A percentile compares a stretch with the other conserved stretches of the same genome.
Conservation (phyloP, 345 rosid species). For the Brassica juncea region DNA sequence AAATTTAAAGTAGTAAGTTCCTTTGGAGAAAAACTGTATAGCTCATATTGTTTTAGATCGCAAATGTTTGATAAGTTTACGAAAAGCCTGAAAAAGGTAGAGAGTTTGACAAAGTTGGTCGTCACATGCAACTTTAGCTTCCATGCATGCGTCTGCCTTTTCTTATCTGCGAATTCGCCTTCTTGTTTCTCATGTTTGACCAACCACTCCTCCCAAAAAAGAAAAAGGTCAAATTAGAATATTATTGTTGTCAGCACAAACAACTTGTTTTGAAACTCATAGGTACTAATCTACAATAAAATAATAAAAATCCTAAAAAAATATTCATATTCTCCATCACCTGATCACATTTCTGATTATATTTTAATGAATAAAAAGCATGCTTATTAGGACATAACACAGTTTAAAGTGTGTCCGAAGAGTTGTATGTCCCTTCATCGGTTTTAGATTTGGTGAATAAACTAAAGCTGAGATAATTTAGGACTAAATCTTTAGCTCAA, state of each 20-base stretch:
- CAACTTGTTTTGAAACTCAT: constrained; percentile 7
- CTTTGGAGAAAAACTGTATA: neutral
- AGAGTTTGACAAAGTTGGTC: constrained; percentile 28
- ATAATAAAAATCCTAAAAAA: neutral
- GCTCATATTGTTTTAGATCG: neutral
- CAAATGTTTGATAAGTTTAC: neutral
- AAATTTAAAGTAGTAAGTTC: neutral
- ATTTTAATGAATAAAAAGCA: neutral
- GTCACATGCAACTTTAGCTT: constrained; percentile 37
- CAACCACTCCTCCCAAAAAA: constrained; percentile 15
- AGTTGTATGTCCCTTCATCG: constrained; percentile 35
- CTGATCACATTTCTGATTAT: constrained; percentile 8
- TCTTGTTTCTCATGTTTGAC: constrained; percentile 44
- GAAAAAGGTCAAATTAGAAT: neutral
- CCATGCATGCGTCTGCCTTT: constrained; percentile 35
- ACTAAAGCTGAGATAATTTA: constrained; percentile 15
- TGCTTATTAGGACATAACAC: constrained; percentile 8
- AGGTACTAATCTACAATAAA: constrained; percentile 27
- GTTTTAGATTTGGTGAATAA: constrained; percentile 29
- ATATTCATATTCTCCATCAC: neutral
- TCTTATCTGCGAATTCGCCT: constrained; percentile 27
- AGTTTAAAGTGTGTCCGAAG: constrained; percentile 26
- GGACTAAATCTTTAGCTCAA: constrained; percentile 7
- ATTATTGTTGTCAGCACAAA: constrained; percentile 23
- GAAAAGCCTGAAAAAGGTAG: constrained; percentile 16